Evolutionary conservation across 176 grass and related monocot species (phyloP).

Genomic region (Cenchrus americanus): DNA sequence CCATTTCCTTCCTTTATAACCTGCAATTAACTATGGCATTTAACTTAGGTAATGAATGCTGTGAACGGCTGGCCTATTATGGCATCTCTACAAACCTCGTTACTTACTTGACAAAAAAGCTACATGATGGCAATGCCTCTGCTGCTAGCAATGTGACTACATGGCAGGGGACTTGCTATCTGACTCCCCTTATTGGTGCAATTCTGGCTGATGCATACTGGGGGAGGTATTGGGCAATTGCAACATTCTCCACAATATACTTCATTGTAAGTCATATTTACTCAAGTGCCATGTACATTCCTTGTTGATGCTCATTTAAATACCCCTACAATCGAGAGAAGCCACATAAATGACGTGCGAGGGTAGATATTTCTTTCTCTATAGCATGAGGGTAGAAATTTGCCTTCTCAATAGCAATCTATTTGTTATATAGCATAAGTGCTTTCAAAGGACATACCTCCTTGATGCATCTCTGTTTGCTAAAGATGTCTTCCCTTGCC

Average conservation of each 20-base stretch:
- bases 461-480: conserved; percentile 5
- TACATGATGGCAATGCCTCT: conserved; percentile 81
- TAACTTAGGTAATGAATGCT: conserved; percentile 84
- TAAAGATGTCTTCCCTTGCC: background rate
- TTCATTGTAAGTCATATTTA: conserved; percentile 70
- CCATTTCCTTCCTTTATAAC: background rate
- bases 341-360: background rate
- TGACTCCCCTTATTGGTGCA: conserved; percentile 82
- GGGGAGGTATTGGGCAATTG: conserved; percentile 90
- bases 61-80: conserved; percentile 82
- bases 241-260: conserved; percentile 80
- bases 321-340: background rate
- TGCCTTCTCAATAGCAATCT: background rate
- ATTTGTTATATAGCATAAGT: background rate
- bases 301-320: conserved; percentile 1
- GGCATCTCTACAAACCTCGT: conserved; percentile 89
- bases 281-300: background rate
- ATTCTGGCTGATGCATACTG: conserved; percentile 91
- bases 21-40: background rate
- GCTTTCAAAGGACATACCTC: background rate
- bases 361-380: background rate
- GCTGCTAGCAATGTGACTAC: conserved; percentile 84
- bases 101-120: conserved; percentile 80
- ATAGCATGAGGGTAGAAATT: background rate
- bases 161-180: conserved; percentile 87